phyloP scores from a whole-genome alignment of 129 eudicot genomes.

The Calendula officinalis region DNA sequence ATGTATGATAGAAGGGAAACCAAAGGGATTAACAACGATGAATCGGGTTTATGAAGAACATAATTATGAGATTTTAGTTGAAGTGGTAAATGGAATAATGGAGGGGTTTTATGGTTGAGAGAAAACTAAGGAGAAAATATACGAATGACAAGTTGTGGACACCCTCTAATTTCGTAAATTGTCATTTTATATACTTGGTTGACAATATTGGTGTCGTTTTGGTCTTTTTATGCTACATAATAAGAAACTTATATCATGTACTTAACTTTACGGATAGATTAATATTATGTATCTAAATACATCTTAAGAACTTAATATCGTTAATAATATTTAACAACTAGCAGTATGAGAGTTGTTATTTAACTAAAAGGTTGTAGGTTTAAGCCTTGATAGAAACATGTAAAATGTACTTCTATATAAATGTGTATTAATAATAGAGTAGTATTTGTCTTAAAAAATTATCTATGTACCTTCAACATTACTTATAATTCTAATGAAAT shows the following conservation, averaged over 20 bases:
- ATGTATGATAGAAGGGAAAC: neutral
- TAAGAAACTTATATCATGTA: neutral
- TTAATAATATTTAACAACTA: too few relatives aligned
- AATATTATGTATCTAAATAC: too few relatives aligned
- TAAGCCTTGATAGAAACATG: too few relatives aligned
- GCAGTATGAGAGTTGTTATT: too few relatives aligned
- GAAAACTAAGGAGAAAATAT: constrained; percentile 21
- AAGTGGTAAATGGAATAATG: constrained; percentile 1
- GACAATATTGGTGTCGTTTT: constrained; percentile 6
- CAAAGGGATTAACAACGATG: neutral
- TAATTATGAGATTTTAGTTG: neutral
- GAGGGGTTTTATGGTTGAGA: constrained; percentile 32
- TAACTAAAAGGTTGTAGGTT: too few relatives aligned
- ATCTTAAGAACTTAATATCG: too few relatives aligned
- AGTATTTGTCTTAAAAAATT: too few relatives aligned
- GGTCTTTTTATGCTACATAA: neutral
- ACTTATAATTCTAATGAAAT: too few relatives aligned
- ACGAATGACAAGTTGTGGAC: constrained; percentile 14
- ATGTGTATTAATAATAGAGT: too few relatives aligned
- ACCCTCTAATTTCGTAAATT: constrained; percentile 23
- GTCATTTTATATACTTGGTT: constrained; percentile 16
- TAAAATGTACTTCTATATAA: too few relatives aligned
- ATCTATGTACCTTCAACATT: too few relatives aligned
- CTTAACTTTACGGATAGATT: too few relatives aligned
- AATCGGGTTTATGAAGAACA: constrained; percentile 6